Conservation (phyloP, 2,329 filamentous ascomycete species). For the Neurospora sp. region DNA sequence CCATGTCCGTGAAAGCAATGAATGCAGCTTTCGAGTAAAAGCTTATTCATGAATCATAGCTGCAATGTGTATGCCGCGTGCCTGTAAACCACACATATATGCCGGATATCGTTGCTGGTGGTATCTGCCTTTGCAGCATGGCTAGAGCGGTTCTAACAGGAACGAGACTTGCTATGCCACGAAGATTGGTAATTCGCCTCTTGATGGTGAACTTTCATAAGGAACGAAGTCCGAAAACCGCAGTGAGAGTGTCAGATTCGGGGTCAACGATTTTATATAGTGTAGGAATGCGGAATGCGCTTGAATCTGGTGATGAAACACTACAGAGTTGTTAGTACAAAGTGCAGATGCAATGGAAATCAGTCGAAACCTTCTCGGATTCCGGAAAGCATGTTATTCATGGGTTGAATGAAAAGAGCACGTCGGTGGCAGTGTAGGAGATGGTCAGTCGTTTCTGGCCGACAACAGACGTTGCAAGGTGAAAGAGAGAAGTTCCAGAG, state of each 20-base stretch:
- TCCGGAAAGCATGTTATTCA: background rate
- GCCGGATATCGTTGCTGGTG: background rate
- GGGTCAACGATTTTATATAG: background rate
- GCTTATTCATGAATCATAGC: background rate
- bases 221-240: background rate
- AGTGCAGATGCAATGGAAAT: background rate
- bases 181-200: background rate
- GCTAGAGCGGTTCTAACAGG: background rate
- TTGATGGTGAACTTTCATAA: background rate
- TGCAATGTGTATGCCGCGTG: background rate
- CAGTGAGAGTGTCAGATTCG: background rate
- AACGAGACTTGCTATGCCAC: background rate
- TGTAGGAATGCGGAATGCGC: background rate
- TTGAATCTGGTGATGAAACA: background rate
- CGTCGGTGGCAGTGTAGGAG: background rate
- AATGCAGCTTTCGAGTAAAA: background rate
- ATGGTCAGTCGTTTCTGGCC: background rate
- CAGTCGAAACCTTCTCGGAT: background rate
- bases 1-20: background rate
- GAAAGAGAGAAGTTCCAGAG: background rate
- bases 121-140: background rate
- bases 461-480: background rate
- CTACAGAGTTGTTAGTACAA: background rate
- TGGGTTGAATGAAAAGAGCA: background rate
- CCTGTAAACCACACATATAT: background rate